These are phyloP conservation scores for Pestalotiopsis fici DNA, from an alignment of 2,329 filamentous ascomycete genomes.

Conservation along the genomic window DNA sequence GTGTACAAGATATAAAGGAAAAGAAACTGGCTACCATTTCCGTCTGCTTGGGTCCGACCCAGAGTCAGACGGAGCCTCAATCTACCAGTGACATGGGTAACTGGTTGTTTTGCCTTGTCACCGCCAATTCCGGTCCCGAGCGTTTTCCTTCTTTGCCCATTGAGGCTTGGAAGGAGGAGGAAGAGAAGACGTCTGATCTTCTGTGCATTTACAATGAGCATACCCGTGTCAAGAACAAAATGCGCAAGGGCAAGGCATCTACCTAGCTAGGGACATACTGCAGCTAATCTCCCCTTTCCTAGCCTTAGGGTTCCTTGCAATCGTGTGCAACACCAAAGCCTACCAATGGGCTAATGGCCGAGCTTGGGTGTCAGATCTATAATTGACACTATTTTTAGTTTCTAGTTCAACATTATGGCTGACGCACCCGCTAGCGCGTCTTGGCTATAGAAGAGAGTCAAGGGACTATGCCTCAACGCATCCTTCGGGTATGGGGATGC, in stretches of 20 bases:
- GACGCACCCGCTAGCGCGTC: not conserved
- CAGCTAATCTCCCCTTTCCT: not conserved
- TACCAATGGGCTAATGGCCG: not conserved
- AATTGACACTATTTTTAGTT: not conserved
- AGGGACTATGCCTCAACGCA: not conserved
- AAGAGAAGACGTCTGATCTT: not conserved
- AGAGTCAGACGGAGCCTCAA: not conserved
- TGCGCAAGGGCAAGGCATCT: not conserved
- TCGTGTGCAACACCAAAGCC: not conserved
- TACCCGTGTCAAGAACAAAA: not conserved
- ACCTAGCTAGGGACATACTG: not conserved
- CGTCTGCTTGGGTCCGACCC: too few relatives aligned
- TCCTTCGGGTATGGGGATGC: not conserved
- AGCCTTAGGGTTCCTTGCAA: too few relatives aligned
- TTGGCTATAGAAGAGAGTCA: not conserved
- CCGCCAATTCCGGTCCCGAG: not conserved
- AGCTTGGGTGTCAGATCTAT: not conserved
- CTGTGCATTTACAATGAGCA: not conserved
- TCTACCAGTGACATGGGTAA: not conserved
- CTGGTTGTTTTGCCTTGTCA: not conserved
- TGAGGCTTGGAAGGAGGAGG: too few relatives aligned
- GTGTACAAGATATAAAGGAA: too few relatives aligned
- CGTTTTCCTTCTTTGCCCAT: not conserved
- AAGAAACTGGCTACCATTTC: too few relatives aligned
- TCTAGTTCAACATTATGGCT: not conserved